A percentile compares a stretch with the other conserved stretches of the same genome.
Conservation (phyloP, 2,329 filamentous ascomycete genomes). For the Sarocladium strictum region DNA sequence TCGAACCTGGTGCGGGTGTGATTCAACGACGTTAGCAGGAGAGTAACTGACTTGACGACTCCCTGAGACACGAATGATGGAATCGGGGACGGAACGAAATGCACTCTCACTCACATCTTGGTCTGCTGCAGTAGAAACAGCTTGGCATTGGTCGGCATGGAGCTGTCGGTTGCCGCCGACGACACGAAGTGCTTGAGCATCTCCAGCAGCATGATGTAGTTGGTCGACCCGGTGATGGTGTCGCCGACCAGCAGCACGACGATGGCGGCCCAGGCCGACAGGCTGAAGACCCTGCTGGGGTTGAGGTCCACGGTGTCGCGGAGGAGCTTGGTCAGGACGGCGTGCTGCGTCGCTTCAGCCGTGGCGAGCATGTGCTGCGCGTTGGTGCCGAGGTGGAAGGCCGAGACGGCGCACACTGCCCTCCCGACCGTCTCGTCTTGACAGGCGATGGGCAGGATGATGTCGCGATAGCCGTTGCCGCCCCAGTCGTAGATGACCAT, state of each 20-base stretch:
- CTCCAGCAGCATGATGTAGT: slow-evolving; percentile 14
- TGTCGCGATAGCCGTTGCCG: slow-evolving; percentile 16
- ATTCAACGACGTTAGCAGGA: no score
- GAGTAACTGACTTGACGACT: no score
- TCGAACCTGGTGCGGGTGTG: slow-evolving; percentile 1
- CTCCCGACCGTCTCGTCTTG: slow-evolving; percentile 19
- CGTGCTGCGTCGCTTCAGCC: not conserved
- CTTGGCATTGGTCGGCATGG: not conserved
- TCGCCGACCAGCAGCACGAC: slow-evolving; percentile 18
- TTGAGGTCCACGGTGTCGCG: not conserved
- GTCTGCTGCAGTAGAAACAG: not conserved
- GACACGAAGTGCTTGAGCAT: not conserved
- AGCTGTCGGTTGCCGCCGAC: not conserved
- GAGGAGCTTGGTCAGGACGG: not conserved
- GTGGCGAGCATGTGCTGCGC: not conserved
- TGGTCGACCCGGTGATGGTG: slow-evolving; percentile 20
- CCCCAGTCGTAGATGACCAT: slow-evolving; percentile 18
- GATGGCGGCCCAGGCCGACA: slow-evolving; percentile 13
- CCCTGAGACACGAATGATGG: no score
- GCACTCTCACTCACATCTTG: not conserved
- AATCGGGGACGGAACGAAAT: not conserved
- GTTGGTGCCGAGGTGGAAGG: slow-evolving; percentile 16
- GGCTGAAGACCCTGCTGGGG: not conserved
- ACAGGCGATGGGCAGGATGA: slow-evolving; percentile 16
- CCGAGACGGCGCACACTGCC: slow-evolving; percentile 20